Evolutionary conservation across 1,139 yeast genomes (phyloP).

Genomic region (Magnusiomyces fungicola): DNA sequence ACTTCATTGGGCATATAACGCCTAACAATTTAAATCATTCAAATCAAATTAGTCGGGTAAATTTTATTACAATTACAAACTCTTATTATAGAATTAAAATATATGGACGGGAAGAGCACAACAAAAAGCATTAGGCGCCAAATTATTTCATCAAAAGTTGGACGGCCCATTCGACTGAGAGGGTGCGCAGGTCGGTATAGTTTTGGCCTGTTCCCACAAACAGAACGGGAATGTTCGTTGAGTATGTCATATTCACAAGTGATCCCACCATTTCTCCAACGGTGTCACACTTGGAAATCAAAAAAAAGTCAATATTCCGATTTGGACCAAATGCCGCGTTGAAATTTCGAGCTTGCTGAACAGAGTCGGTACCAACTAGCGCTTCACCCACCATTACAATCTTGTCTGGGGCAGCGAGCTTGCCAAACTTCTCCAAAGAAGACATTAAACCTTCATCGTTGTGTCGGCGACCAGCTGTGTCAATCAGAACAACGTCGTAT

Average conservation of each 20-base stretch:
- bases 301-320: constrained; percentile 79
- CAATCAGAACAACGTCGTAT: constrained; percentile 85
- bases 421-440: constrained; percentile 89
- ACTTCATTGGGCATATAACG: too few species aligned
- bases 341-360: constrained; percentile 88
- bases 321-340: constrained; percentile 87
- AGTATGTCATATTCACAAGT: constrained; percentile 96
- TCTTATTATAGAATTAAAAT: too few species aligned
- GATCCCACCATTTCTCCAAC: constrained; percentile 96
- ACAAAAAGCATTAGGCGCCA: too few species aligned
- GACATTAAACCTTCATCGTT: constrained; percentile 95
- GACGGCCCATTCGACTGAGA: constrained; percentile 90
- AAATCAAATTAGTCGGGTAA: too few species aligned
- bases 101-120: too few species aligned
- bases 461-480: constrained; percentile 97
- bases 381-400: constrained; percentile 99
- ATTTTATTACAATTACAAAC: too few species aligned
- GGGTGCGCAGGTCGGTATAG: constrained; percentile 87
- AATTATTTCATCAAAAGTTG: constrained; percentile 59
- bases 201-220: constrained; percentile 98
- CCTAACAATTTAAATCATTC: too few species aligned
- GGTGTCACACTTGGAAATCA: constrained; percentile 92
- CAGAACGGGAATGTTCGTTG: constrained; percentile 89
- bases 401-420: constrained; percentile 91
- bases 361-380: constrained; percentile 93